These are phyloP conservation scores for Cadophora sp. DNA, from an alignment of 2,329 filamentous ascomycete genomes.

Conservation along the genomic window DNA sequence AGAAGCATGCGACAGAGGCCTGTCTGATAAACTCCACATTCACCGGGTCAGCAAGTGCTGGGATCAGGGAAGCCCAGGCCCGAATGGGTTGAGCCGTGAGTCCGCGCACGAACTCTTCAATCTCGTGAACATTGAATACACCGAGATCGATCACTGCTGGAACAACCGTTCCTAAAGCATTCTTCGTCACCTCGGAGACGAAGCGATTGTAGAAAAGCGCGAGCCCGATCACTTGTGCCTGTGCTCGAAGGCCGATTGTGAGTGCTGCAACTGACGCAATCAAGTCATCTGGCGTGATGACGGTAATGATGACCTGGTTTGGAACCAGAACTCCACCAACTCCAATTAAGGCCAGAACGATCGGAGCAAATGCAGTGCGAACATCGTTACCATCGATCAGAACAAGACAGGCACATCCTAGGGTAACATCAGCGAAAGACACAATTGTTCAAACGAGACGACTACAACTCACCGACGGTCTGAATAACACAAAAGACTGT, in stretches of 20 bases:
- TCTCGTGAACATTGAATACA: conserved; percentile 49
- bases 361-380: conserved; percentile 58
- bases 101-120: conserved; percentile 53
- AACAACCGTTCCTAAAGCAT: conserved; percentile 14
- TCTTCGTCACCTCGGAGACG: conserved; percentile 46
- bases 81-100: conserved; percentile 43
- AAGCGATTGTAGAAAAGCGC: conserved; percentile 61
- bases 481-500: conserved; percentile 58
- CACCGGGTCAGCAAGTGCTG: conserved; percentile 51
- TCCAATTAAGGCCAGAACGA: conserved; percentile 65
- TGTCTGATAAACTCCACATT: conserved; percentile 55
- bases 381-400: conserved; percentile 59
- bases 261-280: conserved; percentile 71
- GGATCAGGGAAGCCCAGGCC: conserved; percentile 41
- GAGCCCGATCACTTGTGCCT: conserved; percentile 69
- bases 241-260: conserved; percentile 68
- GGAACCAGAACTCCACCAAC: conserved; percentile 72
- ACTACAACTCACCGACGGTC: conserved; percentile 52
- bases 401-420: conserved; percentile 53
- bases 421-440: background rate
- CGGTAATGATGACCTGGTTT: conserved; percentile 68
- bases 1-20: conserved; percentile 46
- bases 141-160: conserved; percentile 36
- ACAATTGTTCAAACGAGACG: background rate
- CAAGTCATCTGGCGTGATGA: conserved; percentile 71